phyloP scores from a whole-genome alignment of 257 asterid species.

The Capsicum baccatum region DNA sequence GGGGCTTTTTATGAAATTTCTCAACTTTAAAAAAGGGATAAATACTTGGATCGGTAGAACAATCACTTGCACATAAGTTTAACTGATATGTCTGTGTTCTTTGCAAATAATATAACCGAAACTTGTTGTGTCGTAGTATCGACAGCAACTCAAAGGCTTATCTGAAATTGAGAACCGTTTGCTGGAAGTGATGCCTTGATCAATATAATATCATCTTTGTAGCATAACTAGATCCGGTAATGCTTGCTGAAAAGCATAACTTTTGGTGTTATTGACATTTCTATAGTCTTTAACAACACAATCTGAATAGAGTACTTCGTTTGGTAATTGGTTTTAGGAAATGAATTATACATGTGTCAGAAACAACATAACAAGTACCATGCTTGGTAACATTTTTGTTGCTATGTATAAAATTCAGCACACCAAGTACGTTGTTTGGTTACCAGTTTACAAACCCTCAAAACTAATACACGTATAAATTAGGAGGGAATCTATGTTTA shows the following conservation, averaged over 20 bases:
- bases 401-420: no score
- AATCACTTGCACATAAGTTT: neutral
- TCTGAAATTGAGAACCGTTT: neutral
- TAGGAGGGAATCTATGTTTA: neutral
- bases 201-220: slow-evolving; percentile 13
- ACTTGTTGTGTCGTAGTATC: neutral
- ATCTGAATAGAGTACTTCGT: neutral
- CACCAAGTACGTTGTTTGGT: no score
- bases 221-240: neutral
- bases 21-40: neutral
- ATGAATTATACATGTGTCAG: neutral
- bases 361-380: neutral
- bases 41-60: neutral
- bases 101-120: neutral
- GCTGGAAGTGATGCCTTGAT: slow-evolving; percentile 20
- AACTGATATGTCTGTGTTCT: neutral
- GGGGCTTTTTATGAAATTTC: neutral
- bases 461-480: neutral
- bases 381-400: neutral
- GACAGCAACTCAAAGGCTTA: neutral
- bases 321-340: neutral
- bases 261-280: slow-evolving; percentile 15
- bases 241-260: neutral
- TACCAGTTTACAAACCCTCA: neutral
- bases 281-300: neutral